These are phyloP conservation scores for Cladosporium sp. DNA, from an alignment of 2,329 filamentous ascomycete species.

Conservation along the genomic window DNA sequence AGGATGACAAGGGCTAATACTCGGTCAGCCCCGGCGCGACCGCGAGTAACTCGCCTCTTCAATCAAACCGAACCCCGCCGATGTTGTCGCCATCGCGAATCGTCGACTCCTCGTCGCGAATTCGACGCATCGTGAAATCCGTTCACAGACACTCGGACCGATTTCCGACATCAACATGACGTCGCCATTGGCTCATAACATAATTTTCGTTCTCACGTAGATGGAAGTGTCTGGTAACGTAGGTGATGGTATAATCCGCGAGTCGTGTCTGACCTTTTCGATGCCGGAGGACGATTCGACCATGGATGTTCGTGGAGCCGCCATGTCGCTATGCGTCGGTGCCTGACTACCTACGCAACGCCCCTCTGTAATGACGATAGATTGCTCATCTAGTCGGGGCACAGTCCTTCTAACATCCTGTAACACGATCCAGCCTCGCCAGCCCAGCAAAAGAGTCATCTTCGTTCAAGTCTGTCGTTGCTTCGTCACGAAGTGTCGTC, in stretches of 20 bases:
- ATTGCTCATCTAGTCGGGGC: neutral
- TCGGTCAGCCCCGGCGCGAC: slow-evolving; percentile 1
- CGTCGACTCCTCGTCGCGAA: neutral
- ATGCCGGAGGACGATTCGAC: neutral
- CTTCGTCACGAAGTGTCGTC: neutral
- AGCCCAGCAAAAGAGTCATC: neutral
- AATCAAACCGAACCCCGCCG: slow-evolving; percentile 18
- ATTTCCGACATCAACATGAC: neutral
- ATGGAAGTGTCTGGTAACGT: neutral
- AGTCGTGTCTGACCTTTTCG: neutral
- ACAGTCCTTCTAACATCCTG: neutral
- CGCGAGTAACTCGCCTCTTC: neutral
- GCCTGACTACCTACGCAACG: slow-evolving; percentile 10
- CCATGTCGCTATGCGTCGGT: neutral
- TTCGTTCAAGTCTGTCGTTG: neutral
- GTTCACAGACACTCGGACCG: slow-evolving; percentile 5
- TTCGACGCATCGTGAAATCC: neutral
- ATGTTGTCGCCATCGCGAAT: neutral
- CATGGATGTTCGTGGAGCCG: neutral
- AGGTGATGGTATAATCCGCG: neutral
- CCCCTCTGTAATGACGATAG: slow-evolving; percentile 8
- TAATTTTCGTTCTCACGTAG: slow-evolving; percentile 2
- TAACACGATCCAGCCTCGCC: neutral
- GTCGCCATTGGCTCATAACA: neutral
- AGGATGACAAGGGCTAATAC: slow-evolving; percentile 12